phyloP scores from a whole-genome alignment of 352 stramenopile genomes.

The Pseudoperonospora humuli region DNA sequence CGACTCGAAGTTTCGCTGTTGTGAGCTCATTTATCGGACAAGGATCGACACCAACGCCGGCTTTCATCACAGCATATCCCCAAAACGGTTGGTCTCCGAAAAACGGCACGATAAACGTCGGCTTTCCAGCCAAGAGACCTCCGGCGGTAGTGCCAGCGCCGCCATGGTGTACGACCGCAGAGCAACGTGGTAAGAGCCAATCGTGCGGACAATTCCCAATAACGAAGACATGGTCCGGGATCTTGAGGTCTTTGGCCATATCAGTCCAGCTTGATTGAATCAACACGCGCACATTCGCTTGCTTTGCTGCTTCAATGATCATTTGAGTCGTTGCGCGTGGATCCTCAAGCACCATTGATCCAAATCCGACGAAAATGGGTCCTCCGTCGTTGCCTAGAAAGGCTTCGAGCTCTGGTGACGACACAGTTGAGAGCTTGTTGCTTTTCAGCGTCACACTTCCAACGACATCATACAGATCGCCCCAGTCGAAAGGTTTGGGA shows the following conservation, averaged over 20 bases:
- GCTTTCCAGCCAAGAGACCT: slow-evolving; percentile 84
- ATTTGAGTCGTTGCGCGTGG: slow-evolving; percentile 64
- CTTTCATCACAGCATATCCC: slow-evolving; percentile 76
- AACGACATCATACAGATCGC: slow-evolving; percentile 80
- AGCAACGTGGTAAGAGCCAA: slow-evolving; percentile 87
- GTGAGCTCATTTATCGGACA: slow-evolving; percentile 81
- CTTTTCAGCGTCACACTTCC: slow-evolving; percentile 66
- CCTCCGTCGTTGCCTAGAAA: slow-evolving; percentile 54
- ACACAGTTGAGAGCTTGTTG: slow-evolving; percentile 31
- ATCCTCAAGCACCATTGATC: slow-evolving; percentile 88
- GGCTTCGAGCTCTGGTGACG: slow-evolving; percentile 42
- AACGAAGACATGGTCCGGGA: slow-evolving; percentile 56
- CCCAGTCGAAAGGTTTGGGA: slow-evolving; percentile 87
- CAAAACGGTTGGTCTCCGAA: slow-evolving; percentile 94
- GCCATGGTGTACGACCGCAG: slow-evolving; percentile 77
- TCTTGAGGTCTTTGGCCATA: slow-evolving; percentile 42
- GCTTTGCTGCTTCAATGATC: slow-evolving; percentile 73
- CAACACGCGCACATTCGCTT: slow-evolving; percentile 65
- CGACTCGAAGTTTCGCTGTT: slow-evolving; percentile 61
- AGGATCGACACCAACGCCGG: slow-evolving; percentile 79
- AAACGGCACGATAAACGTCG: slow-evolving; percentile 92
- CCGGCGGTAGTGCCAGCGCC: slow-evolving; percentile 89
- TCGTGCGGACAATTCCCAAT: slow-evolving; percentile 76
- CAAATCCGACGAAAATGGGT: slow-evolving; percentile 92
- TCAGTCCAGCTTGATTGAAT: slow-evolving; percentile 89